Conservation (phyloP, 257 asterid species). For the Penstemon eatonii region DNA sequence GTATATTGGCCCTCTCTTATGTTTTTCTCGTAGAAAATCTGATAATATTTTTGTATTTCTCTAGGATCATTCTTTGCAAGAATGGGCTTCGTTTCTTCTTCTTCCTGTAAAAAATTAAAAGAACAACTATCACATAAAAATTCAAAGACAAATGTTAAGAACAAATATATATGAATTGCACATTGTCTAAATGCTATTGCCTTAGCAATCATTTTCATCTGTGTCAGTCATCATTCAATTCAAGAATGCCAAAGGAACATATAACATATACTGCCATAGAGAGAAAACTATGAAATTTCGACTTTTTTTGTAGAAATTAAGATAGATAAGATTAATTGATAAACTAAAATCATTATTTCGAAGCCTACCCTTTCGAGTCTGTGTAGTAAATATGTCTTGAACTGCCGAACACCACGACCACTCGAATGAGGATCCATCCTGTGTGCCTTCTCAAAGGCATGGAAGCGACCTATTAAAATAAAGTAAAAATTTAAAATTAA, state of each 20-base stretch:
- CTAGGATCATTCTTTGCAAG: conserved; percentile 64
- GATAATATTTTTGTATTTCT: conserved; percentile 72
- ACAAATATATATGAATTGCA: background rate
- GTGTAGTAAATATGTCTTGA: conserved; percentile 83
- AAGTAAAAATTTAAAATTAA: conserved; percentile 17
- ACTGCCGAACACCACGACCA: conserved; percentile 97
- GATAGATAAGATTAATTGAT: conserved; percentile 13
- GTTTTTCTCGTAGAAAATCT: conserved; percentile 63
- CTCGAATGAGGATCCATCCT: conserved; percentile 78
- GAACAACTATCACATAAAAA: background rate
- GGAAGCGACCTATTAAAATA: conserved; percentile 74
- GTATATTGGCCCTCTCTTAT: conserved; percentile 79
- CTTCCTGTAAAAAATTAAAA: conserved; percentile 63
- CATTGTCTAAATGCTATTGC: background rate
- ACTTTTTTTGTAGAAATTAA: conserved; percentile 12
- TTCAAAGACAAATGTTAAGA: background rate
- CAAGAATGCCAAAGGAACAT: conserved; percentile 10
- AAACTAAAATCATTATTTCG: conserved; percentile 30
- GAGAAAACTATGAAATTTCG: conserved; percentile 10
- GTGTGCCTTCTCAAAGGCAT: conserved; percentile 96
- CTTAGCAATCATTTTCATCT: background rate
- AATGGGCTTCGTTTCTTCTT: conserved; percentile 44
- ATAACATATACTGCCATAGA: background rate
- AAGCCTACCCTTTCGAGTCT: conserved; percentile 72
- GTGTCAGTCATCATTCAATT: background rate